Evolutionary conservation across 139 green algal genomes (phyloP), one percentile per base, ranked within the genome.

Genomic region (Closterium sp.): DNA sequence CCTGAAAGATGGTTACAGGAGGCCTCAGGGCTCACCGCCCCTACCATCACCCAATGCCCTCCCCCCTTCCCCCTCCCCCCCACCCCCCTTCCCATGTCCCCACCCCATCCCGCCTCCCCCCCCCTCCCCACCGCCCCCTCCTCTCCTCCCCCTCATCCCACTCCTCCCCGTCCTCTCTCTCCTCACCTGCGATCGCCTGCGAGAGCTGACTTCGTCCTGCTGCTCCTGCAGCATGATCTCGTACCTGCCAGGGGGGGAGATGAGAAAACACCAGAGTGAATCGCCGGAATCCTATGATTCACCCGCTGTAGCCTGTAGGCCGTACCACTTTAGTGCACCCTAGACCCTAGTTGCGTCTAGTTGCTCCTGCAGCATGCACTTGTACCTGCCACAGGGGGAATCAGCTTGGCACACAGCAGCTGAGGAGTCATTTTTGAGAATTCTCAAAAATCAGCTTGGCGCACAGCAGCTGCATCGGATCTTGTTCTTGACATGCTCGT

Each of bases 191-290:
- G 90, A 89, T 43, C 96, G 97, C 33, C 97, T 95, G 38, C 96
- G 85, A 0, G 92, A 89, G n/a, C 34, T 84, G 32, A 96, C 86
- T 83, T 97, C 95, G 7, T 94, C 94, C 84, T 96, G 93, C 94
- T 97, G 96, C 89, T 95, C 93, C 90, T 96, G 93, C 85, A 97
- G 89, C 95, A 99, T 96, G 19, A 97, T 94, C 90, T 99, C 97
- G 89, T 97, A 99, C 16, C 92, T 94, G 92, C 34, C 87, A 33
- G 33, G 35, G 12, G 6, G 10, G 6, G 32, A 21, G 33, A 90
- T 2, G 38, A 90, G 6, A 16, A 89, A 91, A 87, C 23, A 35
- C 23, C 16, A 34, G 33, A 87, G 16, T 87, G 84, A 87, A n/a
- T n/a, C n/a, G n/a, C n/a, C n/a, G n/a, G n/a, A n/a, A n/a, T n/a